phyloP scores from a whole-genome alignment of 768 basidiomycete species.

The Suillus americanus region DNA sequence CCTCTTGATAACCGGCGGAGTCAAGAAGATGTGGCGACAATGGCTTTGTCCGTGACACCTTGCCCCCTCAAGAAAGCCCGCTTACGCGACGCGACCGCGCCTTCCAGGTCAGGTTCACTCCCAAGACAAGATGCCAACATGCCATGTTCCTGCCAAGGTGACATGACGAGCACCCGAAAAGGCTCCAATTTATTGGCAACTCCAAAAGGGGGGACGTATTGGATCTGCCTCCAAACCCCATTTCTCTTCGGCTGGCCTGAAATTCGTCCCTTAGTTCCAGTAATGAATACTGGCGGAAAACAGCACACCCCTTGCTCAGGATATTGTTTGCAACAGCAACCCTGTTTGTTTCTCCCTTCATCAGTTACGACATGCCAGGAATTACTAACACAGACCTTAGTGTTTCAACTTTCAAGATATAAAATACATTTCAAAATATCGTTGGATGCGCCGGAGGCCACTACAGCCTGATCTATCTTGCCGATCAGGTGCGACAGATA shows the following conservation, averaged over 20 bases:
- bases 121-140: conserved; percentile 9
- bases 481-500: not conserved
- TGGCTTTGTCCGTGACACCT: not conserved
- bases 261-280: not conserved
- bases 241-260: not conserved
- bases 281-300: not conserved
- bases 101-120: not conserved
- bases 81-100: conserved; percentile 17
- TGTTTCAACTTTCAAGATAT: not conserved
- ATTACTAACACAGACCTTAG: not conserved
- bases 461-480: not conserved
- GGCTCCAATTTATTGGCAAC: not conserved
- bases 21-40: not conserved
- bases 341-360: not conserved
- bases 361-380: not conserved
- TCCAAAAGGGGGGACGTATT: not conserved
- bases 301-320: not conserved
- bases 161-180: conserved; percentile 16
- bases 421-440: not conserved
- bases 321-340: not conserved
- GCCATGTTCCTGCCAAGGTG: conserved; percentile 25
- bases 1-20: not conserved
- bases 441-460: not conserved
- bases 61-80: not conserved
- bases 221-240: not conserved